These are phyloP conservation scores for Camellia lanceoleosa DNA, from an alignment of 148 eudicot genomes.

Conservation along the genomic window DNA sequence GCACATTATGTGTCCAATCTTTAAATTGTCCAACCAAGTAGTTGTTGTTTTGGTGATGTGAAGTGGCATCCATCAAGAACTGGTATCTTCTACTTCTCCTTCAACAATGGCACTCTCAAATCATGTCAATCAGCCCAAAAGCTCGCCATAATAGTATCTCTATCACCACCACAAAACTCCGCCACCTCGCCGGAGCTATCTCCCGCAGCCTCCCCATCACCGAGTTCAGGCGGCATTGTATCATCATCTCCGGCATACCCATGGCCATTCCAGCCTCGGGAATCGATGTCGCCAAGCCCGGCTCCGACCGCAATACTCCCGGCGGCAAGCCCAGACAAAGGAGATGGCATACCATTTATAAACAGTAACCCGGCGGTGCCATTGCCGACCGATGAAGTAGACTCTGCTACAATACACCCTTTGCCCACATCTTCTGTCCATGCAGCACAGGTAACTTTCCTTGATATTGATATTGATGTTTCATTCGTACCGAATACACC, in stretches of 20 bases:
- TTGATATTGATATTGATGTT: neutral
- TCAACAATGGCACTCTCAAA: constrained; percentile 57
- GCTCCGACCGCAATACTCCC: constrained; percentile 27
- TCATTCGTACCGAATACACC: no score
- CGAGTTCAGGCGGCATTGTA: constrained; percentile 39
- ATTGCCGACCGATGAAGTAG: constrained; percentile 80
- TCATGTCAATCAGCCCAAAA: constrained; percentile 66
- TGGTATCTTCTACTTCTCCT: constrained; percentile 72
- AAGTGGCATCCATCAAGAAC: constrained; percentile 89
- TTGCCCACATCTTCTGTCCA: constrained; percentile 46
- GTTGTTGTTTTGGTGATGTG: constrained; percentile 1
- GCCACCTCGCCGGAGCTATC: constrained; percentile 26
- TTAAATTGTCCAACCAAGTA: neutral
- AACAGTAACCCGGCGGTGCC: constrained; percentile 90
- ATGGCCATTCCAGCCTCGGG: constrained; percentile 77
- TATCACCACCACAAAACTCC: constrained; percentile 22
- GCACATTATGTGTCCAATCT: neutral
- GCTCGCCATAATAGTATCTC: constrained; percentile 54
- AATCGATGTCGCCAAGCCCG: constrained; percentile 41
- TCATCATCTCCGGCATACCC: constrained; percentile 81
- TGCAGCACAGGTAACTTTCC: constrained; percentile 33
- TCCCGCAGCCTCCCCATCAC: constrained; percentile 27
- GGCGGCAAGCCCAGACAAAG: constrained; percentile 27
- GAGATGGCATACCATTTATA: constrained; percentile 64
- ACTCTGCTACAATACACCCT: constrained; percentile 70